Evolutionary conservation across 306 rosid species (phyloP).

Genomic region (Quercus ilex): DNA sequence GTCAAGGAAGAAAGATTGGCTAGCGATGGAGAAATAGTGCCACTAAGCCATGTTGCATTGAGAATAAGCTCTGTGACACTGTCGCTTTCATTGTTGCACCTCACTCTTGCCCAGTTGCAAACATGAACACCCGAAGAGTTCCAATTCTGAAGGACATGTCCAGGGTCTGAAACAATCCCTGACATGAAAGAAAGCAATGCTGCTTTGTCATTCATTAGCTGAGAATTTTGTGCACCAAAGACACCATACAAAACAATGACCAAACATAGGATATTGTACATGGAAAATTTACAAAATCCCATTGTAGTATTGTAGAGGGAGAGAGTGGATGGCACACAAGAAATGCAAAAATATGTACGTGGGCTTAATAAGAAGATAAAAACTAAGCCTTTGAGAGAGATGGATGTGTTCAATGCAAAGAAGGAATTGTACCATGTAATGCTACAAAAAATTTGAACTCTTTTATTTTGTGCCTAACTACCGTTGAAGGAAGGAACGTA

Average conservation of each 20-base stretch:
- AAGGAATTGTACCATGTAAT: slow-evolving; percentile 13
- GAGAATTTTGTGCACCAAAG: slow-evolving; percentile 24
- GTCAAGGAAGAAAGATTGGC: slow-evolving; percentile 61
- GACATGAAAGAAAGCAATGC: slow-evolving; percentile 71
- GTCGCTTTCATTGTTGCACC: slow-evolving; percentile 58
- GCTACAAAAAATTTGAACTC: slow-evolving; percentile 17
- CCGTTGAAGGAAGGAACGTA: slow-evolving; percentile 44
- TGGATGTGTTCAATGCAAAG: slow-evolving; percentile 17
- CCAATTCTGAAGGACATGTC: slow-evolving; percentile 54
- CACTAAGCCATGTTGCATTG: slow-evolving; percentile 54
- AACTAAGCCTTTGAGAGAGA: neutral
- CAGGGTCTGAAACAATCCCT: slow-evolving; percentile 65
- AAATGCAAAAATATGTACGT: slow-evolving; percentile 4
- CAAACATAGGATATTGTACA: slow-evolving; percentile 30
- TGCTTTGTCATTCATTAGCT: slow-evolving; percentile 37
- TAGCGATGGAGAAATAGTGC: slow-evolving; percentile 71
- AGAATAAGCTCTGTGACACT: slow-evolving; percentile 74
- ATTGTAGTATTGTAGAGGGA: slow-evolving; percentile 16
- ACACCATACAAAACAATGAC: slow-evolving; percentile 22
- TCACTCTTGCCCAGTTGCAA: slow-evolving; percentile 75
- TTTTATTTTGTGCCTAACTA: slow-evolving; percentile 58
- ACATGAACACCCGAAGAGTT: slow-evolving; percentile 38
- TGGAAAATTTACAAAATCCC: slow-evolving; percentile 26
- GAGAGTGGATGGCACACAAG: slow-evolving; percentile 16
- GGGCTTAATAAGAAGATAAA: neutral